Evolutionary conservation across 164 flowering plant species (phyloP).

Genomic region (Chimonanthus salicifolius): DNA sequence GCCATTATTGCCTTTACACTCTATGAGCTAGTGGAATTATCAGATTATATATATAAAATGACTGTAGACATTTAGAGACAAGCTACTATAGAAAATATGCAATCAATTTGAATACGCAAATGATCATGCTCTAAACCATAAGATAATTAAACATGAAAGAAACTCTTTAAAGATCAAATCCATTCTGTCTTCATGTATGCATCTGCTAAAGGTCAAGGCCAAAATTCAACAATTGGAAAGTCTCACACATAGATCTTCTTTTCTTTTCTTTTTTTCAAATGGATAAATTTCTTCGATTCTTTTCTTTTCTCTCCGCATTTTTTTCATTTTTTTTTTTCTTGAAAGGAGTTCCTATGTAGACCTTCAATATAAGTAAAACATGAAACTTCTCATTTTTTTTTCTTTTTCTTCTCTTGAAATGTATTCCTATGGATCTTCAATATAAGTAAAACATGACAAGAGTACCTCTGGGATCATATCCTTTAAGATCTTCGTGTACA

Average conservation of each 20-base stretch:
- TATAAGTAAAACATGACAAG: not conserved
- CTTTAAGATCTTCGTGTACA: conserved; percentile 83
- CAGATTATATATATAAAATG: not conserved
- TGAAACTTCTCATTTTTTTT: too few relatives aligned
- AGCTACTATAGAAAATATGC: not conserved
- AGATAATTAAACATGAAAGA: not conserved
- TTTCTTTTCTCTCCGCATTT: too few relatives aligned
- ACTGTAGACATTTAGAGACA: not conserved
- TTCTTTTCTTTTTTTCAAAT: too few relatives aligned
- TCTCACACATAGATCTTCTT: not conserved
- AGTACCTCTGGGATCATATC: conserved; percentile 88
- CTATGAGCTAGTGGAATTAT: not conserved
- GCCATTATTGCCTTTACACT: not conserved
- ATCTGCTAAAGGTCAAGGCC: not conserved
- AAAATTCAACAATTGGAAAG: not conserved
- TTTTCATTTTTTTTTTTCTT: too few relatives aligned
- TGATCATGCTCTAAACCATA: not conserved
- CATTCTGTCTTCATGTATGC: not conserved
- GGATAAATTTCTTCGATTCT: too few relatives aligned
- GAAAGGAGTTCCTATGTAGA: too few relatives aligned
- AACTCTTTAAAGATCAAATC: not conserved
- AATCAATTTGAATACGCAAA: not conserved
- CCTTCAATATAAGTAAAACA: too few relatives aligned
- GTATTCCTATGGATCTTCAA: not conserved
- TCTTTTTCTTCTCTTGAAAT: too few relatives aligned